Base-by-base conservation (phyloP, 1,139 yeast species). In the Blastobotrys capitulatus region DNA sequence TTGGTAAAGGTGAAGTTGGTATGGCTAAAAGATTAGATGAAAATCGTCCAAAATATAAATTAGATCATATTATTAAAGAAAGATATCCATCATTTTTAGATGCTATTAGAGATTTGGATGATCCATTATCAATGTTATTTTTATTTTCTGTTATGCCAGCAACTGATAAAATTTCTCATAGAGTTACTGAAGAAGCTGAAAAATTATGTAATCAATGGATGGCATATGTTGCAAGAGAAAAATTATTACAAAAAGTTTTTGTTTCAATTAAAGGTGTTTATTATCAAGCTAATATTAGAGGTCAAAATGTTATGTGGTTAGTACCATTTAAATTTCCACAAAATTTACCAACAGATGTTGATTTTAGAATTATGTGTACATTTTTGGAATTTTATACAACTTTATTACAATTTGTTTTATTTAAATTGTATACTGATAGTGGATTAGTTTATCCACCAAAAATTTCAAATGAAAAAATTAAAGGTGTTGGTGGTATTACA, bases 291-390 rank as follows among this genome's bases (percentile, higher is more conserved):
- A 79, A 69, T 54, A 82, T 92, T 43, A 82, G 79, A 66, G 98
- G 98, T 54, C 96, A 90, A 68, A 96, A 87, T 59, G 77, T 92
- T 46, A 80, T 94, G 72, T 92, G 98, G 98, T 78, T 92, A 56
- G 95, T 88, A 45, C 99, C 99, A 26, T 92, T 84, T 77, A 90
- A 89, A 68, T 92, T 90, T 73, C 96, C 98, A 20, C 95, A 92
- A 66, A 86, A 86, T 67, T 85, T 92, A 60, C 98, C 99, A 41
- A 71, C 83, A 43, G 98, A 92, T 67, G 84, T 92, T 55, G 99
- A 92, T 71, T 90, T 94, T 75, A 80, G 95, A 70, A 88, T 92
- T 72, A 92, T 92, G 99, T 76, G 89, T 64, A 90, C 98, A 1
- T 92, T 92, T 71, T 78, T 92, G 65, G 98, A 92, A 71, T 90